phyloP scores from a whole-genome alignment of 352 stramenopile species.

The Pythium graminicola region DNA sequence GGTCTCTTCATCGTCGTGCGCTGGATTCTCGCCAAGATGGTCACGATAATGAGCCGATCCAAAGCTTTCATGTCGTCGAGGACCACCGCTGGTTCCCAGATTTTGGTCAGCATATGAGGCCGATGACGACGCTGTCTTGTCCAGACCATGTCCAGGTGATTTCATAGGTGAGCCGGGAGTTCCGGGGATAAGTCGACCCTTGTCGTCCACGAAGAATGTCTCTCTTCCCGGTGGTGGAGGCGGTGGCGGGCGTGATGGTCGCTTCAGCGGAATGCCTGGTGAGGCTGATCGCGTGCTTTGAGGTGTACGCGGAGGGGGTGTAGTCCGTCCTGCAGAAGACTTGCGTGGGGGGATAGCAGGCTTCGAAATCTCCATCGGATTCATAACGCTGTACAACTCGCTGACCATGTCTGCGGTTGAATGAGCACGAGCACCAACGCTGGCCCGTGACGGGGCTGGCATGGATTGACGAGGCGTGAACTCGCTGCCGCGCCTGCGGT shows the following conservation, averaged over 20 bases:
- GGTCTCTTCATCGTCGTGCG: slow-evolving; percentile 11
- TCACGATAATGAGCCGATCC: slow-evolving; percentile 8
- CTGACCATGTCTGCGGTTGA: slow-evolving; percentile 50
- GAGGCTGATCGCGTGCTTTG: slow-evolving; percentile 8
- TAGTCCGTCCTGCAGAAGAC: slow-evolving; percentile 4
- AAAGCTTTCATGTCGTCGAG: slow-evolving; percentile 6
- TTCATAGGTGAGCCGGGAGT: slow-evolving; percentile 7
- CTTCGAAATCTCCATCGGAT: slow-evolving; percentile 45
- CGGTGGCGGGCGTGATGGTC: slow-evolving; percentile 7
- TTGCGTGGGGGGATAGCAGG: slow-evolving; percentile 12
- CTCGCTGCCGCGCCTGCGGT: slow-evolving; percentile 14
- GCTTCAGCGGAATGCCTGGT: slow-evolving; percentile 6
- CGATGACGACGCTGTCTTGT: slow-evolving; percentile 22
- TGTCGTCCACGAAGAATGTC: slow-evolving; percentile 21
- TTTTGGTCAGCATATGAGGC: slow-evolving; percentile 18
- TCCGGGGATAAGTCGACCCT: slow-evolving; percentile 13
- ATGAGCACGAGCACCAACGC: slow-evolving; percentile 19
- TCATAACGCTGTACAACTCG: slow-evolving; percentile 61
- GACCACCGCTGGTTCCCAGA: slow-evolving; percentile 10
- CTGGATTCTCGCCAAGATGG: slow-evolving; percentile 11
- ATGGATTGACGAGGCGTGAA: slow-evolving; percentile 8
- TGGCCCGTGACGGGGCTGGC: slow-evolving; percentile 10
- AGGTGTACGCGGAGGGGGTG: neutral
- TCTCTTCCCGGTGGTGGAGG: slow-evolving; percentile 4
- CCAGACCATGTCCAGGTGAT: slow-evolving; percentile 13